Conservation (phyloP, 164 flowering plant species). For the Litsea cubeba region DNA sequence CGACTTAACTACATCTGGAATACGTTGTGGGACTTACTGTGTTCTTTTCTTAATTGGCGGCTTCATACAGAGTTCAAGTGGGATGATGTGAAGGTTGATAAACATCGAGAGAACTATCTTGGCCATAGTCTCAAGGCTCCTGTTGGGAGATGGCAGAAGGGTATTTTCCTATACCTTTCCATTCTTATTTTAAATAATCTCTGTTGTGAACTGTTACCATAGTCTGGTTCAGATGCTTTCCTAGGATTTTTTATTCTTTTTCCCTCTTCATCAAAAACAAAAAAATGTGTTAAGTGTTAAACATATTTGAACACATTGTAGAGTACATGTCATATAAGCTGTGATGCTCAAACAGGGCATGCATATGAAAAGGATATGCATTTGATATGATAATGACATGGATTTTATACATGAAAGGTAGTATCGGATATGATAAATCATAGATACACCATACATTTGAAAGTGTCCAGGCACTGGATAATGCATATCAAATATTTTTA, state of each 20-base stretch:
- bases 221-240: background rate
- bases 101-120: conserved; percentile 90
- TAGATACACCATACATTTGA: too few species aligned
- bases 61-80: conserved; percentile 76
- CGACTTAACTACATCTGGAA: background rate
- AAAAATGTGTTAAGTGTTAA: background rate
- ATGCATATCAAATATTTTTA: too few species aligned
- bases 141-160: conserved; percentile 99
- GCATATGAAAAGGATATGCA: too few species aligned
- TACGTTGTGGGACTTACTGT: background rate
- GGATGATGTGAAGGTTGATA: conserved; percentile 97
- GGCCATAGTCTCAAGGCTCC: conserved; percentile 98
- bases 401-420: too few species aligned
- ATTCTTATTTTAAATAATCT: background rate
- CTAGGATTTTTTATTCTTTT: background rate
- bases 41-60: background rate
- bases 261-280: background rate
- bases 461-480: too few species aligned
- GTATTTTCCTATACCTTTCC: conserved; percentile 26
- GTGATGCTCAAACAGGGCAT: too few species aligned
- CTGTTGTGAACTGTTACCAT: too few species aligned
- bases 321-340: too few species aligned
- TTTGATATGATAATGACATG: too few species aligned
- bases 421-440: too few species aligned
- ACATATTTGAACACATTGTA: background rate